A percentile compares a stretch with the other conserved stretches of the same genome.
These are phyloP conservation scores for Debaryomyces psychrophilus DNA, from an alignment of 1,139 yeast genomes.

Conservation along the genomic window DNA sequence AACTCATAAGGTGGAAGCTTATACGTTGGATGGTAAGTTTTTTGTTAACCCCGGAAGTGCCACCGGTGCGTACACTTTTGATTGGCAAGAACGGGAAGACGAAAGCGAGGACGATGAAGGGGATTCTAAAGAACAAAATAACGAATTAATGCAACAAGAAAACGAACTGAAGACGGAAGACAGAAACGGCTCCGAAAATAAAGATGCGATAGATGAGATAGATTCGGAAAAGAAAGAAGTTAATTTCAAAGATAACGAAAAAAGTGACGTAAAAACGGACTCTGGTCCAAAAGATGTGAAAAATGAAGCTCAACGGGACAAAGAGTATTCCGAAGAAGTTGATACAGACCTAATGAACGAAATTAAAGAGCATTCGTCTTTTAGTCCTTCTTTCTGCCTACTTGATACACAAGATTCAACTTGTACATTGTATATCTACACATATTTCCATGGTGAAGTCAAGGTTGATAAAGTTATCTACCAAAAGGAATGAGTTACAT, in stretches of 20 bases:
- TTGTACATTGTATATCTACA: slow-evolving; percentile 84
- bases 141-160: slow-evolving; percentile 29
- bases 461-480: slow-evolving; percentile 90
- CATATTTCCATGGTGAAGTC: slow-evolving; percentile 77
- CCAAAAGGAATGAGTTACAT: slow-evolving; percentile 53
- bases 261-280: slow-evolving; percentile 13
- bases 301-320: slow-evolving; percentile 16
- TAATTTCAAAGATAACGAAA: slow-evolving; percentile 13
- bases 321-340: slow-evolving; percentile 18
- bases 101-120: slow-evolving; percentile 51
- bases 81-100: slow-evolving; percentile 42
- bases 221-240: slow-evolving; percentile 16
- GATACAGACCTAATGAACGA: slow-evolving; percentile 20
- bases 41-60: slow-evolving; percentile 96
- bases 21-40: slow-evolving; percentile 87
- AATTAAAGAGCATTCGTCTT: slow-evolving; percentile 21
- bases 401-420: slow-evolving; percentile 78
- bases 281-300: slow-evolving; percentile 7
- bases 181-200: slow-evolving; percentile 8
- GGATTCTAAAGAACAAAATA: slow-evolving; percentile 35
- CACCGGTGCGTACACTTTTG: slow-evolving; percentile 79
- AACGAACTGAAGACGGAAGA: slow-evolving; percentile 15
- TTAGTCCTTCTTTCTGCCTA: slow-evolving; percentile 87
- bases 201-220: slow-evolving; percentile 13
- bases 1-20: slow-evolving; percentile 89